Base-by-base conservation (phyloP, 768 basidiomycete species). In the Rhizopogon vesiculosus region DNA sequence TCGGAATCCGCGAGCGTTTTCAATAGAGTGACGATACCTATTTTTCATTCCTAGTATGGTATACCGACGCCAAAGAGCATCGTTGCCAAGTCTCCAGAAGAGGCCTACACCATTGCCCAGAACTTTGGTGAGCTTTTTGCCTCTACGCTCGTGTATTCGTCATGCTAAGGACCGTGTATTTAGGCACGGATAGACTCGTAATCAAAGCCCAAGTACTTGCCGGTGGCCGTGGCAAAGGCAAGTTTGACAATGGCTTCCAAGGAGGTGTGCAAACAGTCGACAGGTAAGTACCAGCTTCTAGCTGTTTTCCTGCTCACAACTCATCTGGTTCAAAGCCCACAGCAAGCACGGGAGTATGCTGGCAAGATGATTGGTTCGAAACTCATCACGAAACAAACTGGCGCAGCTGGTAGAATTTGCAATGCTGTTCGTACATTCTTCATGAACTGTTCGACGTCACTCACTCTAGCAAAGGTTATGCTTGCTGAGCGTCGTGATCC, bases 181-280 rank as follows among this genome's bases (percentile, higher is more conserved):
- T 51, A 96, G 93, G 85, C 59, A 77, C 78, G 33, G 78, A 87
- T 54, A 82, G 84, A 59, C 86, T 96, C 51, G 96, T 99, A 35
- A 95, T 99, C 74, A 98, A 98, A 75, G 97, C 97, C 40, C 97
- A 99, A 72, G 97, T 99, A 7, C 87, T 99, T 54, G 97, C 97
- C 61, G 97, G 97, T 65, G 97, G 97, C 60, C 87, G 97, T 67
- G 97, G 97, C 64, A 98, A 98, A 81, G 97, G 97, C 40, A 87
- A 88, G 64, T 99, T 99, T 65, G 86, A 93, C 75, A 93, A 84
- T 69, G 97, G 97, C 16, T 85, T 98, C 71, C 89, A 98, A 72
- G 97, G 97, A 55, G 97, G 97, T 74, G 97, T 99, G 5, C 96
- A 98, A 69, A 84, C 91, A 80, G 82, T 98, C 53, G 81, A 91